These are phyloP conservation scores for Cadophora sp. DNA, from an alignment of 2,329 filamentous ascomycete genomes.

Conservation along the genomic window DNA sequence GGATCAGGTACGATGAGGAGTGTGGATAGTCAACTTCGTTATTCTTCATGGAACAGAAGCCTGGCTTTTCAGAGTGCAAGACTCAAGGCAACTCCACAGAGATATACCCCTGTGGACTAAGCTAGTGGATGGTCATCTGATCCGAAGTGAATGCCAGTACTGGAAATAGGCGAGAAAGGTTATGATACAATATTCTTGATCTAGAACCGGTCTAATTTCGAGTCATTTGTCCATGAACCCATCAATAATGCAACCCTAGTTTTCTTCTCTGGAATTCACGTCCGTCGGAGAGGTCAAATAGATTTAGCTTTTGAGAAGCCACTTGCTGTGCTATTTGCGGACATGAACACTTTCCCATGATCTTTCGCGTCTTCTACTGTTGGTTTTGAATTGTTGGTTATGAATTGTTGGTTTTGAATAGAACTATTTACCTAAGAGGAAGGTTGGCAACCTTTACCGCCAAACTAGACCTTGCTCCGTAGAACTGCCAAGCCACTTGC, in stretches of 20 bases:
- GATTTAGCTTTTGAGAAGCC: neutral
- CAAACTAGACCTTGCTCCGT: neutral
- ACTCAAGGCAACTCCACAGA: neutral
- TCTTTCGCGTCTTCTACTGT: neutral
- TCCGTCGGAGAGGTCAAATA: neutral
- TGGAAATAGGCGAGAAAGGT: neutral
- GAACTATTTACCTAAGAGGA: neutral
- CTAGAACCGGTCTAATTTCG: neutral
- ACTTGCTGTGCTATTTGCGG: neutral
- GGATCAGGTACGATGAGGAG: neutral
- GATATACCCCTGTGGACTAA: neutral
- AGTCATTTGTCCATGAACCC: neutral
- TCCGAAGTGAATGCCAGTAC: neutral
- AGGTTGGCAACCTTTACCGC: neutral
- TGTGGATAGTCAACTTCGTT: conserved; percentile 6
- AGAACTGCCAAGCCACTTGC: neutral
- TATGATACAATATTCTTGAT: neutral
- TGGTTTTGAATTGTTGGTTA: neutral
- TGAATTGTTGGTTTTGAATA: neutral
- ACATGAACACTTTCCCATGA: neutral
- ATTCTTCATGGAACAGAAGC: neutral
- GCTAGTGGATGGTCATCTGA: neutral
- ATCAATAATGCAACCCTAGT: neutral
- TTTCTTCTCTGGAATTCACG: neutral
- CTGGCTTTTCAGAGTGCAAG: neutral